These are phyloP conservation scores for Gyromitra esculenta DNA, from an alignment of 2,329 filamentous ascomycete species.

Conservation along the genomic window DNA sequence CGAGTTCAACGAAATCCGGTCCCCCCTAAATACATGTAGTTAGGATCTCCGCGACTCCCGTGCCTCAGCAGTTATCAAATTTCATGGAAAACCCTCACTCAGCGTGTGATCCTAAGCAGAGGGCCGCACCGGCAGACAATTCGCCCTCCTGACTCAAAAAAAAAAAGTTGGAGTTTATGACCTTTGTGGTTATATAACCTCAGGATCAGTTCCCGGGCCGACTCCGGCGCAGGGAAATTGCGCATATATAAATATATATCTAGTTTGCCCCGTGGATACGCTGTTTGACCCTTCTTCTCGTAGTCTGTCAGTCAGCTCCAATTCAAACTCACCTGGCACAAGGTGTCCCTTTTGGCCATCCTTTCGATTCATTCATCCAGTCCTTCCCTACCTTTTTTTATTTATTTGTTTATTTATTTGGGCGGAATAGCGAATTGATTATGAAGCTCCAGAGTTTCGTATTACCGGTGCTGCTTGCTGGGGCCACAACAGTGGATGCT, in stretches of 20 bases:
- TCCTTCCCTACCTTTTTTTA: no score
- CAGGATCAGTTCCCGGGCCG: not conserved
- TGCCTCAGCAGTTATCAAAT: not conserved
- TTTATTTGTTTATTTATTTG: not conserved
- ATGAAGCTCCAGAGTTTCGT: slow-evolving; percentile 34
- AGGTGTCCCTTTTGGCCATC: not conserved
- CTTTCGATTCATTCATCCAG: not conserved
- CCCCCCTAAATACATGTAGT: slow-evolving; percentile 22
- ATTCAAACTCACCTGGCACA: not conserved
- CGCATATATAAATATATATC: slow-evolving; percentile 10
- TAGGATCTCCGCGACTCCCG: slow-evolving; percentile 16
- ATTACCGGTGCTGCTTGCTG: slow-evolving; percentile 29
- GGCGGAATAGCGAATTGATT: slow-evolving; percentile 8
- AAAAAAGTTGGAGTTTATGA: not conserved
- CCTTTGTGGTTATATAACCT: no score
- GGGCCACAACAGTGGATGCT: slow-evolving; percentile 17
- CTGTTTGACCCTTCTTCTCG: not conserved
- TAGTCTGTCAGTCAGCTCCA: slow-evolving; percentile 5
- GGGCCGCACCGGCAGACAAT: not conserved
- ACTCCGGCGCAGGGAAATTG: not conserved
- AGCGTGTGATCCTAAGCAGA: slow-evolving; percentile 26
- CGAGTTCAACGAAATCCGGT: slow-evolving; percentile 1
- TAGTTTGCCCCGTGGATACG: slow-evolving; percentile 12
- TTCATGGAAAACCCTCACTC: not conserved
- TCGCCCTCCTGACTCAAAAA: not conserved